A percentile compares a stretch with the other conserved stretches of the same genome.
Evolutionary conservation across 2,329 filamentous ascomycete genomes (phyloP).

Genomic region (Zalaria sp.): DNA sequence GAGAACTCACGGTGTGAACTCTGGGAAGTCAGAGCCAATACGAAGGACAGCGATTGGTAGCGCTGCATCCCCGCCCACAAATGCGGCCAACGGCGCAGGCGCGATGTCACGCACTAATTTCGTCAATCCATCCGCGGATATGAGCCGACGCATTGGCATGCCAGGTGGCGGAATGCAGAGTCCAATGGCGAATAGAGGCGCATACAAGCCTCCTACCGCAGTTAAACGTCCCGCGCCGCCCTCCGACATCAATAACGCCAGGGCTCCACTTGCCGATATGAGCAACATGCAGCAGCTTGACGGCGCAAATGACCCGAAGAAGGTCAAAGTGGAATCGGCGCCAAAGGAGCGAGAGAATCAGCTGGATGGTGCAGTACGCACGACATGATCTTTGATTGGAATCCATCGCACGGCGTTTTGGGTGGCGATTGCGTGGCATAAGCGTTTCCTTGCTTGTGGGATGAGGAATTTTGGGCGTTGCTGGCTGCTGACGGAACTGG

Average conservation of each 20-base stretch:
- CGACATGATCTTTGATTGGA: neutral
- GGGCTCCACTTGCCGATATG: slow-evolving; percentile 28
- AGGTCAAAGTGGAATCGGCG: slow-evolving; percentile 19
- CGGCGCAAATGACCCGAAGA: slow-evolving; percentile 25
- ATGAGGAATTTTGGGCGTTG: slow-evolving; percentile 1
- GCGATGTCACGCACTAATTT: slow-evolving; percentile 22
- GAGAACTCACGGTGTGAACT: slow-evolving; percentile 78
- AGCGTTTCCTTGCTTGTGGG: neutral
- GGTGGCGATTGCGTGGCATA: slow-evolving; percentile 1
- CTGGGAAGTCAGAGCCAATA: slow-evolving; percentile 61
- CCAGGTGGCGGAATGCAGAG: slow-evolving; percentile 27
- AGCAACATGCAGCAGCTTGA: slow-evolving; percentile 27
- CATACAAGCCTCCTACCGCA: slow-evolving; percentile 30
- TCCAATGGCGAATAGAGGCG: slow-evolving; percentile 27
- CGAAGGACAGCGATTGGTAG: slow-evolving; percentile 29
- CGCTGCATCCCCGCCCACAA: neutral
- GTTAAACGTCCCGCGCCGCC: slow-evolving; percentile 18
- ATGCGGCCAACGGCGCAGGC: slow-evolving; percentile 1
- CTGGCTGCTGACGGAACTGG: neutral
- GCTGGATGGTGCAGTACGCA: neutral
- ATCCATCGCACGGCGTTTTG: neutral
- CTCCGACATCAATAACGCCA: slow-evolving; percentile 9
- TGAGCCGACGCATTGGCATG: slow-evolving; percentile 34
- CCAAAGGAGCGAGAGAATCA: neutral
- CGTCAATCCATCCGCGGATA: slow-evolving; percentile 33